Evolutionary conservation across 495 filamentous ascomycete species (phyloP).

Genomic region (Venustampulla echinocandica): DNA sequence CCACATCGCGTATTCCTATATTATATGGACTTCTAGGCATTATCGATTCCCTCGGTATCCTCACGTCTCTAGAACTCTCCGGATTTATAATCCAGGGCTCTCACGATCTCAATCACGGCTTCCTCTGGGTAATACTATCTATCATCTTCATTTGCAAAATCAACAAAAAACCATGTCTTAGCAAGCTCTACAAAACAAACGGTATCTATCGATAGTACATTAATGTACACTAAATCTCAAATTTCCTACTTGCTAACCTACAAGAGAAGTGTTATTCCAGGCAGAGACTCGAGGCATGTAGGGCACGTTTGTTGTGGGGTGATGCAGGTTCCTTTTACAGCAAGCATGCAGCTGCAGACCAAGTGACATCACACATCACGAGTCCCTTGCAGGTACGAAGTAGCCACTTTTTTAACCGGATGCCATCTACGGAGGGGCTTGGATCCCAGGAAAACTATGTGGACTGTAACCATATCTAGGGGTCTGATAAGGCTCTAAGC

Average conservation of each 20-base stretch:
- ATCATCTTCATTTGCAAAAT: conserved; percentile 51
- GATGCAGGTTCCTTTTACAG: conserved; percentile 38
- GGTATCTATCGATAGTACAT: not conserved
- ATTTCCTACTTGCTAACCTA: conserved; percentile 52
- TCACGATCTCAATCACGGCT: conserved; percentile 29
- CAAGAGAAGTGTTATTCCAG: conserved; percentile 54
- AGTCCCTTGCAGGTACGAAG: not conserved
- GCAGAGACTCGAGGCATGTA: conserved; percentile 54
- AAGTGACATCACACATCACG: not conserved
- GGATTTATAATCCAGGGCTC: conserved; percentile 37
- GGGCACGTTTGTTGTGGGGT: conserved; percentile 37
- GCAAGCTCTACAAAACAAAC: conserved; percentile 12
- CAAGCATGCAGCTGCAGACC: conserved; percentile 25
- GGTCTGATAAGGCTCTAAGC: not conserved
- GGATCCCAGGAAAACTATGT: conserved; percentile 25
- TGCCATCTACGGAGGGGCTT: conserved; percentile 13
- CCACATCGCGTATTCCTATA: no score
- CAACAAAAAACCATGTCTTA: conserved; percentile 53
- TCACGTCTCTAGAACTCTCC: conserved; percentile 25
- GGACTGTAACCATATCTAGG: conserved; percentile 17
- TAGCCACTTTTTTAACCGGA: conserved; percentile 19
- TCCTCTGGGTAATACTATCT: conserved; percentile 45
- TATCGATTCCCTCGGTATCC: no score
- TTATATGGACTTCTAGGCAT: no score
- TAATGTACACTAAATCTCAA: no score